A percentile compares a stretch with the other conserved stretches of the same genome.
These are phyloP conservation scores for Filobasidium floriforme DNA, from an alignment of 768 basidiomycete genomes.

Conservation along the genomic window DNA sequence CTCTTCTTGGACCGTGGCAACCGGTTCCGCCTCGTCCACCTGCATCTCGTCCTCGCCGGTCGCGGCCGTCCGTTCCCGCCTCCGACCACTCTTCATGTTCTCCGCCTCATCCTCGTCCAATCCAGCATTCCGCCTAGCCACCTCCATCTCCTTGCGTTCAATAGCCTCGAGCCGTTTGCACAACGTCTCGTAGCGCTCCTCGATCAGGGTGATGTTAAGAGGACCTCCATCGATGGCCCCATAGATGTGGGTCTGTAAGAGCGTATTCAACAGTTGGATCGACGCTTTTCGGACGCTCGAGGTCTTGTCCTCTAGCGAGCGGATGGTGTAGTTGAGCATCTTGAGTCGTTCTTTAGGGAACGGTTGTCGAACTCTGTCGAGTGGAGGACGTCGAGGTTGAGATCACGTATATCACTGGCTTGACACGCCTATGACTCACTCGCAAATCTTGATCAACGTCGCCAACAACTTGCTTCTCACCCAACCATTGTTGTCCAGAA, in stretches of 20 bases:
- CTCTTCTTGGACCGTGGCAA: constrained; percentile 27
- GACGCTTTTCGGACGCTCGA: constrained; percentile 79
- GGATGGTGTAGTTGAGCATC: constrained; percentile 68
- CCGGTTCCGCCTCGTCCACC: constrained; percentile 44
- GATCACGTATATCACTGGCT: too few species aligned
- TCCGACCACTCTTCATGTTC: constrained; percentile 40
- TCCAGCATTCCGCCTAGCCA: constrained; percentile 38
- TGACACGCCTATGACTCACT: constrained; percentile 48
- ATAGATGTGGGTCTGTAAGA: constrained; percentile 83
- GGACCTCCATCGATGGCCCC: constrained; percentile 73
- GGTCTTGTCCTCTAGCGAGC: constrained; percentile 79
- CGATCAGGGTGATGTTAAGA: constrained; percentile 65
- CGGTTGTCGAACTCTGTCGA: constrained; percentile 55
- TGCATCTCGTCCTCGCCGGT: constrained; percentile 26
- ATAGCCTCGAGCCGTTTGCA: constrained; percentile 61
- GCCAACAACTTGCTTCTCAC: constrained; percentile 81
- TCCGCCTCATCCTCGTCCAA: constrained; percentile 37
- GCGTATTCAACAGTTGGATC: constrained; percentile 62
- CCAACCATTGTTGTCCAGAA: constrained; percentile 78
- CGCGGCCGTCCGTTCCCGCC: constrained; percentile 12
- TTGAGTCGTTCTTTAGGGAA: constrained; percentile 77
- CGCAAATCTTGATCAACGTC: constrained; percentile 67
- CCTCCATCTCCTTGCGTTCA: constrained; percentile 55
- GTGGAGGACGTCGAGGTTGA: too few species aligned
- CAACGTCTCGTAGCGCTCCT: constrained; percentile 60